Evolutionary conservation across 106 monocot species (phyloP).

Genomic region (Amphibolis antarctica): DNA sequence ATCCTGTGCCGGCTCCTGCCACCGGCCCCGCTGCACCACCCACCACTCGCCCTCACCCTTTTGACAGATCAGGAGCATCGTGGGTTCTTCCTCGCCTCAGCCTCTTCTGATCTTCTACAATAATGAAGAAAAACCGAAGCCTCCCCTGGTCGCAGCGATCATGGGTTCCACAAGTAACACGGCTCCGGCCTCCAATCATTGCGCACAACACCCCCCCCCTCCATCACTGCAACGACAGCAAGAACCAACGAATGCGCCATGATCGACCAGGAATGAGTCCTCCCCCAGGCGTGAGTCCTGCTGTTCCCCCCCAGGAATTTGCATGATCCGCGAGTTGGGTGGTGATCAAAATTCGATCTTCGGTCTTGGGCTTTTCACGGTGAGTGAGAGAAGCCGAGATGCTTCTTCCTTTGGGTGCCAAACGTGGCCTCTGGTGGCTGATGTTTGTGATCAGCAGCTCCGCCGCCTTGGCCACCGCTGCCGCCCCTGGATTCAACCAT

Average conservation of each 20-base stretch:
- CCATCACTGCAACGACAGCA: neutral
- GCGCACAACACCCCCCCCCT: neutral
- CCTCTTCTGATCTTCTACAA: too few relatives aligned
- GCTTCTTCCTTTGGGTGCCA: neutral
- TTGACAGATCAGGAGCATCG: neutral
- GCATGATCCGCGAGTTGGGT: neutral
- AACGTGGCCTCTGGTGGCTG: too few relatives aligned
- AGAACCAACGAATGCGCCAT: neutral
- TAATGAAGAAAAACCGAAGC: too few relatives aligned
- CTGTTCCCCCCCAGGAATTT: neutral
- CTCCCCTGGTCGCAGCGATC: too few relatives aligned
- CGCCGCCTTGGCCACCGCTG: neutral
- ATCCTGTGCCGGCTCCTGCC: neutral
- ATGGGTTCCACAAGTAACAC: too few relatives aligned
- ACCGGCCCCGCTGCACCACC: neutral
- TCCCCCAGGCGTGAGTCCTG: neutral
- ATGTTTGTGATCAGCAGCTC: neutral
- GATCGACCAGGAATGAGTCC: neutral
- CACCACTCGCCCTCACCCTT: neutral
- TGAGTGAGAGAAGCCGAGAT: neutral
- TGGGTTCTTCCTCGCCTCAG: neutral
- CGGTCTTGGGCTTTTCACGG: neutral
- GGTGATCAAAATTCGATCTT: neutral
- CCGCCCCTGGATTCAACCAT: constrained; percentile 5
- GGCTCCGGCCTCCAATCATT: neutral